Conservation (phyloP, 768 basidiomycete genomes). For the Ephemerocybe angulata region DNA sequence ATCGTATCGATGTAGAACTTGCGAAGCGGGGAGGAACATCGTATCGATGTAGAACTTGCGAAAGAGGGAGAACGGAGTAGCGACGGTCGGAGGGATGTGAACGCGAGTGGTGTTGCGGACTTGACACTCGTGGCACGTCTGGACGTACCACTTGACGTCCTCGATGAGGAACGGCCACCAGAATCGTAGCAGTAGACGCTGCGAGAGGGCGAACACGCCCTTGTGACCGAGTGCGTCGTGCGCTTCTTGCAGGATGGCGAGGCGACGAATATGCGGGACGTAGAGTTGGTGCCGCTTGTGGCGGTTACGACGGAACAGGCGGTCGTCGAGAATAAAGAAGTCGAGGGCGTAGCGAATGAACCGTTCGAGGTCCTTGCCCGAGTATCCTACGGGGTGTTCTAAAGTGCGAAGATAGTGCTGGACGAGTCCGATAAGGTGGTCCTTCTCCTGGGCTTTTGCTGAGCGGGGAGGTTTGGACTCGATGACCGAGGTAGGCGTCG, state of each 20-base stretch:
- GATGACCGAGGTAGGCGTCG: too few species aligned
- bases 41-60: too few species aligned
- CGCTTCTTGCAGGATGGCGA: constrained; percentile 15
- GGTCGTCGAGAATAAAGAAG: constrained; percentile 14
- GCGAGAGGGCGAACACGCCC: constrained; percentile 19
- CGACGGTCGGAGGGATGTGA: constrained; percentile 24
- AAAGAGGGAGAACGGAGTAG: constrained; percentile 24
- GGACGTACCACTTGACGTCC: constrained; percentile 30
- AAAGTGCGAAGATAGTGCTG: constrained; percentile 9
- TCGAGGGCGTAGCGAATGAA: constrained; percentile 4
- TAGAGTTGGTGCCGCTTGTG: constrained; percentile 17
- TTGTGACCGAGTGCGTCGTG: constrained; percentile 29
- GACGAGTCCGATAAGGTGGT: constrained; percentile 10
- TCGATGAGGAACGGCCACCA: constrained; percentile 26
- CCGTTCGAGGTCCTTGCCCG: background rate
- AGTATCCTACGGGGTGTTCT: background rate
- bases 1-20: constrained; percentile 28
- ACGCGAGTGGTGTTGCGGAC: constrained; percentile 17
- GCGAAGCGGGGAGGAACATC: too few species aligned
- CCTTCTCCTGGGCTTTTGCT: constrained; percentile 2
- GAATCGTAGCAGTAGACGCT: constrained; percentile 17
- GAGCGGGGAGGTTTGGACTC: constrained; percentile 2
- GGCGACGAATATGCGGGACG: constrained; percentile 4
- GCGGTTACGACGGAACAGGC: constrained; percentile 16
- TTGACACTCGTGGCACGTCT: constrained; percentile 32